Conservation (phyloP, 257 asterid species). For the Primulina tabacum region DNA sequence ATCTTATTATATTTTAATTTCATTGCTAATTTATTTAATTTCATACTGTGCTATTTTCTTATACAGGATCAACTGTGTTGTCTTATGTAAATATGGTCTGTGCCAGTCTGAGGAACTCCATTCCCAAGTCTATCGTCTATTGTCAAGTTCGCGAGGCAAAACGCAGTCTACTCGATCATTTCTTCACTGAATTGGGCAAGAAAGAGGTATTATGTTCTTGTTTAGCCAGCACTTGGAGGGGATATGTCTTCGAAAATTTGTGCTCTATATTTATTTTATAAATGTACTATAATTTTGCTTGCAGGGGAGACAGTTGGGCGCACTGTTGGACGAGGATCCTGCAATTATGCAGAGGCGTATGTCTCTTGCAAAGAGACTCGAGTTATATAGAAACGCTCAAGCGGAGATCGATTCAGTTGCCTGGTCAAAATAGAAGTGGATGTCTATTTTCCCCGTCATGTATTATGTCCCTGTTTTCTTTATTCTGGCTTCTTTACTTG, state of each 20-base stretch:
- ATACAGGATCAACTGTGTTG: slow-evolving; percentile 83
- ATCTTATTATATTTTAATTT: background rate
- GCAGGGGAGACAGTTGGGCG: slow-evolving; percentile 82
- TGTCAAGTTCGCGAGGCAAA: slow-evolving; percentile 99
- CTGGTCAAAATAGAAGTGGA: slow-evolving; percentile 67
- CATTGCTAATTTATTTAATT: slow-evolving; percentile 4
- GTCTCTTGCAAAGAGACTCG: slow-evolving; percentile 83
- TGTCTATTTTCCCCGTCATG: slow-evolving; percentile 1
- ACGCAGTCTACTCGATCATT: slow-evolving; percentile 89
- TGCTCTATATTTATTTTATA: background rate
- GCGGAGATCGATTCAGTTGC: slow-evolving; percentile 92
- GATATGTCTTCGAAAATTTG: background rate
- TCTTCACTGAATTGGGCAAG: slow-evolving; percentile 79
- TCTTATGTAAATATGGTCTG: slow-evolving; percentile 95
- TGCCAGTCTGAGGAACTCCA: slow-evolving; percentile 83
- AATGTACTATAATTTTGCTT: slow-evolving; percentile 10
- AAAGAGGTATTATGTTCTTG: slow-evolving; percentile 63
- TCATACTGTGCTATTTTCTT: slow-evolving; percentile 2
- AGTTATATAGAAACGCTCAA: slow-evolving; percentile 92
- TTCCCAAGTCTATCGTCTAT: slow-evolving; percentile 91
- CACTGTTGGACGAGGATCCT: slow-evolving; percentile 92
- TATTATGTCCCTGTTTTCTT: background rate
- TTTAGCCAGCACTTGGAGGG: background rate
- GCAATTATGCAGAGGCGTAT: slow-evolving; percentile 81
- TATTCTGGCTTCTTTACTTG: background rate